Evolutionary conservation across 2,329 filamentous ascomycete genomes (phyloP), one percentile per base, ranked within the genome.

Genomic region (Cytospora mali): DNA sequence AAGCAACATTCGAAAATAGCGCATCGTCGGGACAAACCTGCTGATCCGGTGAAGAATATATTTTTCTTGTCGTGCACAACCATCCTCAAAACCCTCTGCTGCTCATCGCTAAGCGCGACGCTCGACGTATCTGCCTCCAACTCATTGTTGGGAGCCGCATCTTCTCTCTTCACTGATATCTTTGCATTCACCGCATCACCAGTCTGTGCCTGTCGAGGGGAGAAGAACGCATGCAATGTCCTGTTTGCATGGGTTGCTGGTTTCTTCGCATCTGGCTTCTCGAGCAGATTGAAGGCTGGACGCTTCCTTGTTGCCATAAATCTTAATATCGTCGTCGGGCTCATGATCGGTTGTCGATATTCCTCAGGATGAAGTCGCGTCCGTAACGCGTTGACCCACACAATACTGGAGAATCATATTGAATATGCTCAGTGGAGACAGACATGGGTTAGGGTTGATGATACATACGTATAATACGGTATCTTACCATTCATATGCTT

Each of bases 21-120:
- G 13, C 9, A 35, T 9, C 2, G 5, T 10, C 4, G 49, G 6
- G 5, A 55, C 62, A 14, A 31, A 64, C 62, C 62, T 48, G 62
- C 89, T 66, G 89, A 91, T 68, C 89, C 89, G 4, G 89, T 92
- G 71, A 92, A 92, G 76, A 92, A 92, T 6, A 91, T 88, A 70
- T 88, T 91, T 74, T 89, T 89, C 64, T 82, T 81, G 62, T 86
- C 75, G 23, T 89, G 81, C 2, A 87, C 80, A 28, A 92, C 88
- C 42, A 90, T 78, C 39, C 88, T 82, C 48, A 90, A 74, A 4
- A 92, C 88, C 66, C 84, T 81, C 64, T 82, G 81, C 70, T 92
- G 89, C 71, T 92, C 89, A 18, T 88, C 82, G 69, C 87, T 91
- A 14, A 92, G 77, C n/a, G 31, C 55, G 18, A 31, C 35, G n/a